Percentiles rank a stretch among this genome's conserved stretches.
phyloP scores from a whole-genome alignment of 352 stramenopile genomes.

The Phytophthora cactorum region DNA sequence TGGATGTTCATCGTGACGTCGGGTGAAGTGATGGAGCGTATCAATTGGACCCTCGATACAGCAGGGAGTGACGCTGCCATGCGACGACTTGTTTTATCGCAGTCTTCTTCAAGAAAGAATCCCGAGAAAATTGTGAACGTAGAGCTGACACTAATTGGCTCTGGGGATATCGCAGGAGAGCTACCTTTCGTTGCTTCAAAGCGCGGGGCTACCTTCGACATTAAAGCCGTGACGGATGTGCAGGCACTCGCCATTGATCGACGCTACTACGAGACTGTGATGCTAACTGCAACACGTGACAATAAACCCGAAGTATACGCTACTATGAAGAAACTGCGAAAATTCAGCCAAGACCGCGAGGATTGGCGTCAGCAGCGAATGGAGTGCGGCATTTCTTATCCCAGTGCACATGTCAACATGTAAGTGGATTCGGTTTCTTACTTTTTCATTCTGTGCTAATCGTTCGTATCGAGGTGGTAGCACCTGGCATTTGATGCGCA shows the following conservation, averaged over 20 bases:
- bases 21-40: slow-evolving; percentile 70
- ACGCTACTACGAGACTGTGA: slow-evolving; percentile 65
- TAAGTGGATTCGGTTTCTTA: slow-evolving; percentile 28
- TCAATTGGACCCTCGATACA: slow-evolving; percentile 59
- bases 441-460: neutral
- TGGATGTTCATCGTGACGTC: slow-evolving; percentile 79
- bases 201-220: slow-evolving; percentile 58
- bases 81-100: slow-evolving; percentile 33
- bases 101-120: slow-evolving; percentile 38
- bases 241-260: slow-evolving; percentile 69
- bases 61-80: slow-evolving; percentile 26
- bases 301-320: slow-evolving; percentile 47
- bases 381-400: slow-evolving; percentile 68
- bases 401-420: slow-evolving; percentile 75
- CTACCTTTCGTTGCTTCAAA: slow-evolving; percentile 64
- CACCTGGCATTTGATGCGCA: slow-evolving; percentile 81
- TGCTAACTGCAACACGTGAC: slow-evolving; percentile 50
- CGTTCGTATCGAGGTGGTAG: slow-evolving; percentile 23
- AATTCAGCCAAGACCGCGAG: slow-evolving; percentile 61
- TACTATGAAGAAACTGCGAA: slow-evolving; percentile 53
- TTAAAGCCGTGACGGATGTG: slow-evolving; percentile 72
- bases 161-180: slow-evolving; percentile 68
- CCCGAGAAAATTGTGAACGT: slow-evolving; percentile 79
- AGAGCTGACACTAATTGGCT: slow-evolving; percentile 62
- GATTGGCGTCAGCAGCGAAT: slow-evolving; percentile 81